Evolutionary conservation across 2,329 filamentous ascomycete genomes (phyloP).

Genomic region (Aspergillus sergii): DNA sequence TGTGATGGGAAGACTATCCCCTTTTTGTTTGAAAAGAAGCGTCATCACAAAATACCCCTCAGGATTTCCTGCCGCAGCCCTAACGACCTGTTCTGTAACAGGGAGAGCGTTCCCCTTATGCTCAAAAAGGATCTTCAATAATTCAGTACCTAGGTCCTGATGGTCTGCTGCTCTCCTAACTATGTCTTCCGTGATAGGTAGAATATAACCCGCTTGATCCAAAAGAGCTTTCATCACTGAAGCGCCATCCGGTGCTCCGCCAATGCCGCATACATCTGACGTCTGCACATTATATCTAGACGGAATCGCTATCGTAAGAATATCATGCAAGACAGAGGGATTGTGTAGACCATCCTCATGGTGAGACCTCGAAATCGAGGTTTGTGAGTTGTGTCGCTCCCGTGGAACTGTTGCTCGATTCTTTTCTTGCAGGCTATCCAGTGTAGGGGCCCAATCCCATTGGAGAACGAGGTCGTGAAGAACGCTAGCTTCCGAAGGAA

Average conservation of each 20-base stretch:
- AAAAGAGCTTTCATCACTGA: background rate
- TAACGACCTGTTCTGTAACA: background rate
- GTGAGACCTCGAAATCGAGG: accelerated
- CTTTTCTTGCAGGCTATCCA: background rate
- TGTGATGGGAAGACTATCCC: background rate
- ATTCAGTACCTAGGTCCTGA: accelerated
- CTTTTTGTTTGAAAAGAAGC: background rate
- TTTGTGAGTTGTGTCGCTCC: accelerated
- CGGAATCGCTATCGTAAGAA: background rate
- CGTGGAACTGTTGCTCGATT: accelerated
- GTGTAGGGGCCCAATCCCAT: background rate
- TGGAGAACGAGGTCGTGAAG: background rate
- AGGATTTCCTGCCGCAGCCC: background rate
- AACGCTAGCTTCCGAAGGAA: background rate
- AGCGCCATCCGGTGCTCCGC: background rate
- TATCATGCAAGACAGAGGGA: background rate
- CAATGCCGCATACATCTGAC: background rate
- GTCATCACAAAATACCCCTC: accelerated
- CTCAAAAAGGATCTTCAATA: background rate
- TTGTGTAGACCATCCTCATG: background rate
- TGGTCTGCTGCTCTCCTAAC: background rate
- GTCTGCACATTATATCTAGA: background rate
- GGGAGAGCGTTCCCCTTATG: background rate
- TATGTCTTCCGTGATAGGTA: background rate
- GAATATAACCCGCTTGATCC: background rate